Base-by-base conservation (phyloP, 2,329 filamentous ascomycete species). In the Neoscytalidium dimidiatum region DNA sequence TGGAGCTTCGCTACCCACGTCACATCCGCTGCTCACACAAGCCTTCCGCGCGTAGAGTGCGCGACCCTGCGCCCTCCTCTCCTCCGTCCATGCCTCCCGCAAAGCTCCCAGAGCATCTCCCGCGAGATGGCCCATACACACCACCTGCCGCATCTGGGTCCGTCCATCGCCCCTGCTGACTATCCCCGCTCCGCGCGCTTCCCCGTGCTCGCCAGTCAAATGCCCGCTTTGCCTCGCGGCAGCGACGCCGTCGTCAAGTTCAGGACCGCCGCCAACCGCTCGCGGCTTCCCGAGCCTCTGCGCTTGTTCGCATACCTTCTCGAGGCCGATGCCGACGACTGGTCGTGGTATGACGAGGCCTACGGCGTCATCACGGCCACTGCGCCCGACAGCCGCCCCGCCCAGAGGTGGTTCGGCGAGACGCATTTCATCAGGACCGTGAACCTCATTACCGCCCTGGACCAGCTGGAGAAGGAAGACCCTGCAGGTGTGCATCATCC, bases 11-110 rank as follows among this genome's bases (percentile, higher is more conserved):
- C 53, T 52, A 58, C 53, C 53, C 53, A 58, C 53, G 53, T 58
- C 53, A 58, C 53, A 43, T 44, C 23, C 35, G 53, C 53, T 19
- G 53, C 53, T 58, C 53, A 35, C 38, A 58, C 53, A 58, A 58
- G 38, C 53, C 35, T 58, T 56, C 53, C 35, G 53, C 53, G 53
- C 29, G 35, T 43, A 23, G 21, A 43, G 23, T n/a, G 28, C 53
- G 53, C 53, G 38, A 58, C 53, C 46, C 21, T 17, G 53, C 53
- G 53, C 53, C 35, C n/a, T 43, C 35, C n/a, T n/a, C 53, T 41
- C 35, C 17, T 28, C 44, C 35, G 33, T 64, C 61, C 48, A 64
- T 64, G 61, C 61, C 61, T 64, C 49, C 48, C 48, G 26, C 49
- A 35, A 52, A 38, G 49, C 46, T 21, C 38, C 46, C 38, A 26